Conservation (phyloP, 148 eudicot species). For the Pharnaceum exiguum region DNA sequence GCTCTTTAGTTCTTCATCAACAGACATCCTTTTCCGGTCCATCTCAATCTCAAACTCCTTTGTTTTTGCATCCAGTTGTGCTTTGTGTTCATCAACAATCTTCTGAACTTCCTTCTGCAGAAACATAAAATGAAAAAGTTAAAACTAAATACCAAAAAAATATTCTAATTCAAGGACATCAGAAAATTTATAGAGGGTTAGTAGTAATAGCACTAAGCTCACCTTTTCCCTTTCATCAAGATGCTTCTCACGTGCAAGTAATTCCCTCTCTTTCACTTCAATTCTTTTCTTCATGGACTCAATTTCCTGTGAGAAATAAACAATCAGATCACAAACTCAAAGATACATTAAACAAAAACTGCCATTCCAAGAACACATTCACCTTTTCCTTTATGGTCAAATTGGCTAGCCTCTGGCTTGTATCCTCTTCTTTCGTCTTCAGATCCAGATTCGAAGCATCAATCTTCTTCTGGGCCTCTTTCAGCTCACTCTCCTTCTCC, state of each 20-base stretch:
- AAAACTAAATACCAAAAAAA: no score
- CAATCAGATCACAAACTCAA: neutral
- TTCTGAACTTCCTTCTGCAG: slow-evolving; percentile 76
- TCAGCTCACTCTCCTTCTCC: slow-evolving; percentile 68
- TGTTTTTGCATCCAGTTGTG: slow-evolving; percentile 51
- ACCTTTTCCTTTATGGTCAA: slow-evolving; percentile 76
- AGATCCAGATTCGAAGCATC: slow-evolving; percentile 46
- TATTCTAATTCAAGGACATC: no score
- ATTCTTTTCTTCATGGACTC: slow-evolving; percentile 43
- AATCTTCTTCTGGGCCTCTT: slow-evolving; percentile 59
- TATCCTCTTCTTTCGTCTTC: slow-evolving; percentile 78
- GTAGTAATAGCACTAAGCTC: no score
- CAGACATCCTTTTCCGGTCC: slow-evolving; percentile 50
- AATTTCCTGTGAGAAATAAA: slow-evolving; percentile 51
- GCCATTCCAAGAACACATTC: slow-evolving; percentile 2
- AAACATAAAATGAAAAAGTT: no score
- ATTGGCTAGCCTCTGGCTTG: slow-evolving; percentile 40
- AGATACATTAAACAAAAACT: neutral
- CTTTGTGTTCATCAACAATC: slow-evolving; percentile 73
- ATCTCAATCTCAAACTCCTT: slow-evolving; percentile 62
- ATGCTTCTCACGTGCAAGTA: slow-evolving; percentile 53
- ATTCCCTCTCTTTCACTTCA: slow-evolving; percentile 61
- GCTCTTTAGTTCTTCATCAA: slow-evolving; percentile 59
- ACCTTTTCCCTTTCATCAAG: slow-evolving; percentile 69
- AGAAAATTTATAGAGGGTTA: no score